Percentiles rank a stretch among this genome's conserved stretches.
Evolutionary conservation across 345 rosid species (phyloP).

Genomic region (Rhizophora mangle): DNA sequence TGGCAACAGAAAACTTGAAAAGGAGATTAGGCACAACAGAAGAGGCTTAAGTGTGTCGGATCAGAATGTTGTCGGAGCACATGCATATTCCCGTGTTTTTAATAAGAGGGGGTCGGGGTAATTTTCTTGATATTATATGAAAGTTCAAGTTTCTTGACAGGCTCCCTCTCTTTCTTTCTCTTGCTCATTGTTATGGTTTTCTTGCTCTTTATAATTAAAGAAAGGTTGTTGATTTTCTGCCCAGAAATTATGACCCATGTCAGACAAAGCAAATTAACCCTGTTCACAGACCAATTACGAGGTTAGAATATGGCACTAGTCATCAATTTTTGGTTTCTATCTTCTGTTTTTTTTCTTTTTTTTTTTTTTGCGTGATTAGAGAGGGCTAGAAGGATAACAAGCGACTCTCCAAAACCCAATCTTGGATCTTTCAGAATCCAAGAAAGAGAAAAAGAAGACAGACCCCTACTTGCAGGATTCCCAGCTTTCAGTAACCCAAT

Average conservation of each 20-base stretch:
- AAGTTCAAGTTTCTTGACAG: background rate
- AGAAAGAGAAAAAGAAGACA: background rate
- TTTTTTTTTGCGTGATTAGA: constrained; percentile 16
- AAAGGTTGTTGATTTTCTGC: background rate
- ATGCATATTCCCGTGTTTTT: constrained; percentile 53
- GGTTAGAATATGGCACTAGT: constrained; percentile 37
- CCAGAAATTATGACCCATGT: constrained; percentile 35
- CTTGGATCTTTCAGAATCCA: constrained; percentile 21
- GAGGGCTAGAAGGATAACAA: constrained; percentile 6
- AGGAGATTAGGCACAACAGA: constrained; percentile 48
- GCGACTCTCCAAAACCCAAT: constrained; percentile 11
- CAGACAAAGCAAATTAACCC: constrained; percentile 39
- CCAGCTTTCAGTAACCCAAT: background rate
- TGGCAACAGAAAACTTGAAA: constrained; percentile 45
- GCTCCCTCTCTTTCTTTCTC: background rate
- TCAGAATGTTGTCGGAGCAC: constrained; percentile 47
- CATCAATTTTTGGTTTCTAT: constrained; percentile 12
- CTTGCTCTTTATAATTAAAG: no score
- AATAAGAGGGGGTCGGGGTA: constrained; percentile 58
- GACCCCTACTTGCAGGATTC: no score
- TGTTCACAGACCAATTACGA: constrained; percentile 48
- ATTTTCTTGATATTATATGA: background rate
- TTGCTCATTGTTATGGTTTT: background rate
- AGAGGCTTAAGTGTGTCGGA: constrained; percentile 63
- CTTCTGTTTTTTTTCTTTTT: no score